phyloP scores from a whole-genome alignment of 2,329 filamentous ascomycete species.

The Fusarium metavorans region DNA sequence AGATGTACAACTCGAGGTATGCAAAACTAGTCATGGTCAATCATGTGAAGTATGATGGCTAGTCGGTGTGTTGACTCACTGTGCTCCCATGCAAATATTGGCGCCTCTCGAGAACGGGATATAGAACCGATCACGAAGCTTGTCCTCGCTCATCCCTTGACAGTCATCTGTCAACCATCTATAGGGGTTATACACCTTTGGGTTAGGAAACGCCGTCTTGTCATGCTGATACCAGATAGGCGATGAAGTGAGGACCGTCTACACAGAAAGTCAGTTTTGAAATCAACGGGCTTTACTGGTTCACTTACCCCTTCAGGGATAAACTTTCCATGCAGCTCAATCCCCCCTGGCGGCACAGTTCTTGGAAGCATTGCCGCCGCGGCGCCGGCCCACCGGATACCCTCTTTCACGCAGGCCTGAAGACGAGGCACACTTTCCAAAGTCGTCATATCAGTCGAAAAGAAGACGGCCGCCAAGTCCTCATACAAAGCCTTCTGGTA shows the following conservation, averaged over 20 bases:
- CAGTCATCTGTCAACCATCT: slow-evolving; percentile 39
- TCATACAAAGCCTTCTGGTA: slow-evolving; percentile 42
- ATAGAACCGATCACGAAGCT: slow-evolving; percentile 43
- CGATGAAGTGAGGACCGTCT: slow-evolving; percentile 45
- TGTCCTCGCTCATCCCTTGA: slow-evolving; percentile 13
- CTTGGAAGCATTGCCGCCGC: slow-evolving; percentile 46
- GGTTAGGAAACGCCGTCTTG: slow-evolving; percentile 41
- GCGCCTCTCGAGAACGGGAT: slow-evolving; percentile 47
- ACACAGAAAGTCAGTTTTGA: neutral
- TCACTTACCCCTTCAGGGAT: slow-evolving; percentile 36
- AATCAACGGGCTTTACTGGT: neutral
- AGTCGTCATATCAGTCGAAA: slow-evolving; percentile 39
- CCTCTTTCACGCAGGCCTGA: slow-evolving; percentile 44
- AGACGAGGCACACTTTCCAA: slow-evolving; percentile 40
- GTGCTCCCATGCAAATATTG: slow-evolving; percentile 44
- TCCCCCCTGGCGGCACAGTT: slow-evolving; percentile 38
- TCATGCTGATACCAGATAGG: slow-evolving; percentile 48
- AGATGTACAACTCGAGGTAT: slow-evolving; percentile 30
- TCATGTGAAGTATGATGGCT: neutral
- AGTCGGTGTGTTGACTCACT: slow-evolving; percentile 42
- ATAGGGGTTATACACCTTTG: slow-evolving; percentile 42
- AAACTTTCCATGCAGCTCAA: slow-evolving; percentile 36
- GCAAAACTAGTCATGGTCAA: slow-evolving; percentile 17
- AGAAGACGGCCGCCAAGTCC: slow-evolving; percentile 32
- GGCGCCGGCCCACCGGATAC: slow-evolving; percentile 44